Base-by-base conservation (phyloP, 2,329 filamentous ascomycete genomes). In the Seiridium cupressi region DNA sequence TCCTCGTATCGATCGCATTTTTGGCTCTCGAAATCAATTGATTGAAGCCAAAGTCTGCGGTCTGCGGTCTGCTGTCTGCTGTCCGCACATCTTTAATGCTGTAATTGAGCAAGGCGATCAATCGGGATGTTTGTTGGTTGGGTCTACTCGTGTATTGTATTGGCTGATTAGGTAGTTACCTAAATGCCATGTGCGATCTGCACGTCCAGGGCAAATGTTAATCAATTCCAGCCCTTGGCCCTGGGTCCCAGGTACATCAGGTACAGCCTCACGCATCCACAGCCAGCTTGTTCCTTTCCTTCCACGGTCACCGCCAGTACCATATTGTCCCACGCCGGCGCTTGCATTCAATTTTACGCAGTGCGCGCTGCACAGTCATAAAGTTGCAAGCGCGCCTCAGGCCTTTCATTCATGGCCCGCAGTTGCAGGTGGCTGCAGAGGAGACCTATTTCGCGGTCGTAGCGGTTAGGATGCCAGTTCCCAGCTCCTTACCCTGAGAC, bases 401-500 rank as follows among this genome's bases (percentile, higher is more conserved):
- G 18, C 38, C 38, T 55, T n/a, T 47, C 53, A 34, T 26, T 34
- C n/a, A 26, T 55, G 36, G 53, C n/a, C 18, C 35, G 18, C 51
- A 55, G 35, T 18, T 56, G 54, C 54, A 57, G 54, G 54, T 44
- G 54, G 54, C 54, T 56, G 54, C 55, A 55, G 38, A 44, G 44
- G 26, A 57, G 42, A 47, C 44, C 42, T 46, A 44, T 57, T 57
- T 46, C 18, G 54, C 42, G 38, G 40, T 58, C 4, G 35, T 49
- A 58, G 44, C 46, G 44, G 55, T 44, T 51, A 58, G 44, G 35
- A 42, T 58, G 26, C 42, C 46, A 13, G 18, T 26, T 26, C 18
- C 18, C 18, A 49, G 55, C 40, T 58, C 55, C 55, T 59, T 59
- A 35, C 46, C 57, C 48, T 59, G 49, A 44, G 38, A 59, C 49